Evolutionary conservation across 805 yeast genomes (phyloP).

Genomic region (Lachancea sp.): DNA sequence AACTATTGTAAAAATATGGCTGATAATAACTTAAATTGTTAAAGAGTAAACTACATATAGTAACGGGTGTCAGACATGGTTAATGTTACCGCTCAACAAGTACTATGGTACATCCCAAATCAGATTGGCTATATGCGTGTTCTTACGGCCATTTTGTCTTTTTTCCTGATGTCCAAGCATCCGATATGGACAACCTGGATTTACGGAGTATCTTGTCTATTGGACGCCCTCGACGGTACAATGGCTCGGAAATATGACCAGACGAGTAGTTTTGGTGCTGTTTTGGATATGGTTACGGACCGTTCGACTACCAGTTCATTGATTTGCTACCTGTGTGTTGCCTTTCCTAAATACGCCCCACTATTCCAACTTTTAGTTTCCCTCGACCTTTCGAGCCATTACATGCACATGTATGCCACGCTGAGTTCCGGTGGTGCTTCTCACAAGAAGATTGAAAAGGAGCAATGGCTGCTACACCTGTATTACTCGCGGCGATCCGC

Average conservation of each 20-base stretch:
- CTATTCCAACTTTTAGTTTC: constrained; percentile 80
- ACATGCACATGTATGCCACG: constrained; percentile 98
- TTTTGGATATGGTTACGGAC: constrained; percentile 97
- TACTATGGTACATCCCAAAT: constrained; percentile 82
- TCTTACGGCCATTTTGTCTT: constrained; percentile 70
- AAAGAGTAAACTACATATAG: too few species aligned
- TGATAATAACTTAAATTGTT: too few species aligned
- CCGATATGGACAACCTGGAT: constrained; percentile 72
- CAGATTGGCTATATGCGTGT: constrained; percentile 86
- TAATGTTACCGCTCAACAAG: constrained; percentile 41
- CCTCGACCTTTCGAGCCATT: constrained; percentile 85
- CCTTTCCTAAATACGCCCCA: constrained; percentile 53
- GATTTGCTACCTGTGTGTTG: constrained; percentile 74
- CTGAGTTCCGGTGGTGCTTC: constrained; percentile 69
- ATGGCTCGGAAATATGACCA: constrained; percentile 89
- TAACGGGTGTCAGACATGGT: constrained; percentile 1
- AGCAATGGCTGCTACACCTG: constrained; percentile 66
- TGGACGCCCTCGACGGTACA: constrained; percentile 94
- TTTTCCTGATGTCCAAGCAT: constrained; percentile 73
- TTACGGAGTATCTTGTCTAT: constrained; percentile 80
- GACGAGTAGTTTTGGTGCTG: constrained; percentile 91
- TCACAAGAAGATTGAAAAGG: constrained; percentile 76
- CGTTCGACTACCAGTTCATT: constrained; percentile 94
- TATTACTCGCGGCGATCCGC: constrained; percentile 85
- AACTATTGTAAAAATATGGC: too few species aligned